These are phyloP conservation scores for Croton setiger DNA, from an alignment of 441 rosid species.

Conservation along the genomic window DNA sequence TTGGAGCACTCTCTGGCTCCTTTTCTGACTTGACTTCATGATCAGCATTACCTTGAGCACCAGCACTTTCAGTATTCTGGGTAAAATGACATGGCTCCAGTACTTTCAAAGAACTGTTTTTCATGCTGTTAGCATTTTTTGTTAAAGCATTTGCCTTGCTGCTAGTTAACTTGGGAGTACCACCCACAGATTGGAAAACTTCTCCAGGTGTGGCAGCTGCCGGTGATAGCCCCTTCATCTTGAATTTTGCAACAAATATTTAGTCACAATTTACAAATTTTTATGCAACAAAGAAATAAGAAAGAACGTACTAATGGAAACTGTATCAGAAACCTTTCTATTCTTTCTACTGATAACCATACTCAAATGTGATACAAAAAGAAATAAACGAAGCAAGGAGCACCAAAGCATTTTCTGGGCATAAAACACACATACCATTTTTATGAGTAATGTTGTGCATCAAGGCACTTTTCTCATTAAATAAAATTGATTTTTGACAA, in stretches of 20 bases:
- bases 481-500: background rate
- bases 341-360: background rate
- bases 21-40: slow-evolving; percentile 27
- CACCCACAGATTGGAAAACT: slow-evolving; percentile 29
- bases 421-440: background rate
- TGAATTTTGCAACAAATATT: slow-evolving; percentile 12
- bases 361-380: background rate
- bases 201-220: slow-evolving; percentile 28
- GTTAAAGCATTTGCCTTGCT: slow-evolving; percentile 28
- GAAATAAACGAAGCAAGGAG: background rate
- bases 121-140: slow-evolving; percentile 10
- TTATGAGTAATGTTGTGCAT: background rate
- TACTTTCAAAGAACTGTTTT: slow-evolving; percentile 24
- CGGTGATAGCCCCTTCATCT: slow-evolving; percentile 14
- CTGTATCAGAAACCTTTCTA: background rate
- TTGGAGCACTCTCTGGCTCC: slow-evolving; percentile 33
- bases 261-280: background rate
- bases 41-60: slow-evolving; percentile 19
- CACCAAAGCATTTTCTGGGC: background rate
- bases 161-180: slow-evolving; percentile 20
- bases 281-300: background rate
- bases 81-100: slow-evolving; percentile 20
- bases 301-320: background rate
- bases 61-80: slow-evolving; percentile 19
- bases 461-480: background rate